Percentiles rank a stretch among this genome's conserved stretches.
Evolutionary conservation across 345 rosid species (phyloP).

Genomic region (Lepidium africanum): DNA sequence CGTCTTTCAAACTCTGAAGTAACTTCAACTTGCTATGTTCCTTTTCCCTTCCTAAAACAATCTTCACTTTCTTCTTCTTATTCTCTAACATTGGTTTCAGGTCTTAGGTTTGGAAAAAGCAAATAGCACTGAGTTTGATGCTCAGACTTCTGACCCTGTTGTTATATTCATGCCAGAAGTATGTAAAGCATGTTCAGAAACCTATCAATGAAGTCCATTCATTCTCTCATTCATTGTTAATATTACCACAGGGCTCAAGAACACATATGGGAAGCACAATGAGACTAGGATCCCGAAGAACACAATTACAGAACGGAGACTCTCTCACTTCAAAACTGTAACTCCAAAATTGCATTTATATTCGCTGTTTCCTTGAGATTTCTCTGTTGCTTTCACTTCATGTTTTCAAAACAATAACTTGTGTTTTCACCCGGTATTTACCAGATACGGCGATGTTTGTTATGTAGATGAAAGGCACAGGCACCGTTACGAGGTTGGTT

Average conservation of each 20-base stretch:
- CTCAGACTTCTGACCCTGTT: conserved; percentile 64
- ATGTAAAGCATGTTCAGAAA: conserved; percentile 10
- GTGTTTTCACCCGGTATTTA: conserved; percentile 4
- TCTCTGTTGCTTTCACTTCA: background rate
- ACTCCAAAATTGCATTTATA: conserved; percentile 9
- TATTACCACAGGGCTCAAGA: conserved; percentile 68
- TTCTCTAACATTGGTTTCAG: conserved; percentile 34
- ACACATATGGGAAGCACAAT: conserved; percentile 99
- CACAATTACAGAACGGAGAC: conserved; percentile 57
- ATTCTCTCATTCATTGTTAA: background rate
- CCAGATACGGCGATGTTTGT: conserved; percentile 57
- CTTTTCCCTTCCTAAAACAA: background rate
- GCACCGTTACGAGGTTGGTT: conserved; percentile 87
- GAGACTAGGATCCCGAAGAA: conserved; percentile 92
- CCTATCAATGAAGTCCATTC: background rate
- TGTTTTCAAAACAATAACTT: background rate
- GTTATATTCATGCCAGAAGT: conserved; percentile 98
- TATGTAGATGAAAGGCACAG: conserved; percentile 83
- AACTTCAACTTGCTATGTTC: background rate
- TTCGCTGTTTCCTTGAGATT: background rate
- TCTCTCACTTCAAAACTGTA: conserved; percentile 84
- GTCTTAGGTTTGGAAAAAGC: conserved; percentile 74
- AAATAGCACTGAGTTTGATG: conserved; percentile 84
- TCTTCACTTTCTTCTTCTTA: conserved; percentile 1
- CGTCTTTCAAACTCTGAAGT: background rate